Base-by-base conservation (phyloP, 2,329 filamentous ascomycete species). In the Corynespora cassiicola region DNA sequence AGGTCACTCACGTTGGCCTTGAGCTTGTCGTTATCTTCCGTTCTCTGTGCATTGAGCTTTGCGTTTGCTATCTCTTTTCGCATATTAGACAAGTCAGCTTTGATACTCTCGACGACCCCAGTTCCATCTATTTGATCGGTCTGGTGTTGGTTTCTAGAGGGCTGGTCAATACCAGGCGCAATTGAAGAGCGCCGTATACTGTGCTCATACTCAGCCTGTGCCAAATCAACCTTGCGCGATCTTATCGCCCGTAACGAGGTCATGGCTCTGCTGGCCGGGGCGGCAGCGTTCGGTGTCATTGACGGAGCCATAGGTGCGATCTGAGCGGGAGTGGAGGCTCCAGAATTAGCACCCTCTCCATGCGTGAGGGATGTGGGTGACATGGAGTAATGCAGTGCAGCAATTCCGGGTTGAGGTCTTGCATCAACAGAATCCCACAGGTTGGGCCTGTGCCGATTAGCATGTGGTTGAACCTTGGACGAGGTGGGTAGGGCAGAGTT, bases 231-330 rank as follows among this genome's bases (percentile, higher is more conserved):
- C 4, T 23, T n/a, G 6, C 19, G 6, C 17, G 26, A n/a, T n/a
- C n/a, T 10, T 12, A 37, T 6, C 10, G 19, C 24, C 14, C 31
- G 35, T 7, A 31, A 5, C 9, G 7, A 16, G n/a, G 27, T 16
- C 7, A 9, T 37, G 26, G 14, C 8, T 10, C 18, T 20, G 11
- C 14, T 14, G 6, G 20, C 11, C 7, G 17, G 7, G 11, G 9
- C 11, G 11, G 30, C 6, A 7, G 33, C 5, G n/a, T 7, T 12
- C 5, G 33, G 11, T 7, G 24, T 28, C 52, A 63, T 63, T 1
- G 51, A 51, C 14, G 61, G 55, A 4, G 44, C 55, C 6, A 24
- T 36, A 15, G 54, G 56, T 4, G 52, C 56, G 14, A 19, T 36
- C 14, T 45, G 53, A 16, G 42, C 33, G 8, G 61, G 55, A 12